Percentiles rank a stretch among this genome's conserved stretches.
These are phyloP conservation scores for Begonia masoniana DNA, from an alignment of 306 rosid species.

Conservation along the genomic window DNA sequence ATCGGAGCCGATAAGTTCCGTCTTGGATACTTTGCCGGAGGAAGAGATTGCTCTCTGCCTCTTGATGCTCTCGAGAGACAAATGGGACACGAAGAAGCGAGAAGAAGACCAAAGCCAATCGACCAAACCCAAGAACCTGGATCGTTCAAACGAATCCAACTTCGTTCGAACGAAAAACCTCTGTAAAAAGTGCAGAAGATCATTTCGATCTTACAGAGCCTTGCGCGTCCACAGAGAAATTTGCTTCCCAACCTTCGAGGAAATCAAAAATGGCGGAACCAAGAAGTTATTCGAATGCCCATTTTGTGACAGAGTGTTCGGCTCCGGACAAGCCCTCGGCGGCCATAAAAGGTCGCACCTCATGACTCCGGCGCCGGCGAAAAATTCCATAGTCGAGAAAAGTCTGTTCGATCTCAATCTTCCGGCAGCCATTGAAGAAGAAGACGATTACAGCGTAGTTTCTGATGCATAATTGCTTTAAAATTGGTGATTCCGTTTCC, in stretches of 20 bases:
- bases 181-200: slow-evolving; percentile 36
- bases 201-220: slow-evolving; percentile 57
- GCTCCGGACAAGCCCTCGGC: slow-evolving; percentile 86
- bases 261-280: slow-evolving; percentile 5
- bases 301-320: slow-evolving; percentile 50
- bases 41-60: slow-evolving; percentile 73
- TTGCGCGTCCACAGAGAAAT: slow-evolving; percentile 43
- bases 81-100: slow-evolving; percentile 20
- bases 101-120: neutral
- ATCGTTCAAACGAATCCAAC: too few species aligned
- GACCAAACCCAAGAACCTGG: slow-evolving; percentile 16
- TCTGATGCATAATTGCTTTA: slow-evolving; percentile 28
- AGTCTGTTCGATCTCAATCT: slow-evolving; percentile 71
- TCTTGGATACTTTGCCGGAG: slow-evolving; percentile 51
- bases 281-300: slow-evolving; percentile 52
- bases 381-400: slow-evolving; percentile 1
- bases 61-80: slow-evolving; percentile 71
- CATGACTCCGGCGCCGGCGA: slow-evolving; percentile 1
- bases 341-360: slow-evolving; percentile 88
- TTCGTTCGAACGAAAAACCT: slow-evolving; percentile 25
- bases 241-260: slow-evolving; percentile 20
- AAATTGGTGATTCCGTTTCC: too few species aligned
- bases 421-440: slow-evolving; percentile 56
- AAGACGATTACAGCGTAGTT: slow-evolving; percentile 39
- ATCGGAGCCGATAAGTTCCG: slow-evolving; percentile 33